Evolutionary conservation across 352 stramenopile genomes (phyloP).

Genomic region (Peronospora destructor): DNA sequence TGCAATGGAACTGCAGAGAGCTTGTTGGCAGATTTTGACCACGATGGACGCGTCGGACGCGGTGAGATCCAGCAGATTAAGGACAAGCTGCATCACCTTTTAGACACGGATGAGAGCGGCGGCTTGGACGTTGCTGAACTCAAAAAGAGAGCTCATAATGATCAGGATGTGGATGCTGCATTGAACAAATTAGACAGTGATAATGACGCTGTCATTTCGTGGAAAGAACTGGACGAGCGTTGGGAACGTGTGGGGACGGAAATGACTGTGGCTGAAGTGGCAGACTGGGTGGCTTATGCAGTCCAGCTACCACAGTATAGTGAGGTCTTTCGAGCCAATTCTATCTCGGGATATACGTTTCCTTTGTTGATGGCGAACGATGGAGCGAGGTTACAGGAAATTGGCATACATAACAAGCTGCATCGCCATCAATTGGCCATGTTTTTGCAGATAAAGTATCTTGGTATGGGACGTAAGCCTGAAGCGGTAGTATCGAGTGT

Average conservation of each 20-base stretch:
- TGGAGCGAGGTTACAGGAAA: conserved; percentile 55
- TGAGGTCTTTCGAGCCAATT: conserved; percentile 67
- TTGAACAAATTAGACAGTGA: conserved; percentile 76
- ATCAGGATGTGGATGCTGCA: conserved; percentile 60
- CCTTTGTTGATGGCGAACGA: conserved; percentile 82
- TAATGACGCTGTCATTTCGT: conserved; percentile 73
- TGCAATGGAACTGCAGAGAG: conserved; percentile 44
- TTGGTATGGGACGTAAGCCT: conserved; percentile 68
- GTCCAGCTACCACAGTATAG: conserved; percentile 81
- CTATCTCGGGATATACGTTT: conserved; percentile 83
- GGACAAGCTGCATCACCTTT: conserved; percentile 71
- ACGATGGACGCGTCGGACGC: conserved; percentile 64
- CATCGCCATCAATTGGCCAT: conserved; percentile 76
- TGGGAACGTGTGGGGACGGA: conserved; percentile 77
- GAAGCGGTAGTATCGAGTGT: conserved; percentile 34
- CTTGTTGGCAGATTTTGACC: conserved; percentile 71
- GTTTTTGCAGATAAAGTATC: conserved; percentile 80
- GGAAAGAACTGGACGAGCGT: conserved; percentile 73
- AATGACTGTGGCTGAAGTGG: conserved; percentile 80
- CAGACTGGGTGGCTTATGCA: conserved; percentile 73
- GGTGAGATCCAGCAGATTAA: conserved; percentile 78
- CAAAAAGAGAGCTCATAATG: conserved; percentile 38
- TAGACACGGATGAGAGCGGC: conserved; percentile 74
- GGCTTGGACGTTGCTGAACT: conserved; percentile 70
- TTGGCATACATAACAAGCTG: conserved; percentile 60